A percentile compares a stretch with the other conserved stretches of the same genome.
Conservation (phyloP, 1,284 basidiomycete genomes). For the Tylopilus sp. region DNA sequence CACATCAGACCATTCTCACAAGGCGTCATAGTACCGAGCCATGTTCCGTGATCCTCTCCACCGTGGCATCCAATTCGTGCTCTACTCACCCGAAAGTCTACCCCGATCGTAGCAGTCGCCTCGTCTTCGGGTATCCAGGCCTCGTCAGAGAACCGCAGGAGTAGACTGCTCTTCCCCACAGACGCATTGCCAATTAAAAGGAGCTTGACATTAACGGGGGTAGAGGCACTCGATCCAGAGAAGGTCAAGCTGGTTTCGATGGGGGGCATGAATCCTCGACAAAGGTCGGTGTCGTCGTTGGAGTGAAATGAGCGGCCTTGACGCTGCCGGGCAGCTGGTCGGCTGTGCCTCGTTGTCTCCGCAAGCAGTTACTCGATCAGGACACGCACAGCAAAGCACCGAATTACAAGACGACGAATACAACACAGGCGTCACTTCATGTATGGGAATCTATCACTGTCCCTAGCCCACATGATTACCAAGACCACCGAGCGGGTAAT, state of each 20-base stretch:
- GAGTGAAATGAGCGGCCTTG: conserved; percentile 1
- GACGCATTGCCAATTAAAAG: conserved; percentile 85
- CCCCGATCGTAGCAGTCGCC: conserved; percentile 90
- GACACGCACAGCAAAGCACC: background rate
- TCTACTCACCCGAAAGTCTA: conserved; percentile 74
- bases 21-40: background rate
- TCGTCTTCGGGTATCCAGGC: conserved; percentile 96
- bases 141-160: conserved; percentile 94
- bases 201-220: conserved; percentile 52
- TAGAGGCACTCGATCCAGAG: conserved; percentile 9
- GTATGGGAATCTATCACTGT: conserved; percentile 13
- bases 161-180: conserved; percentile 87
- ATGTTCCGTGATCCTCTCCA: background rate
- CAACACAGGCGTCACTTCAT: conserved; percentile 5
- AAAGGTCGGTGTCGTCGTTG: conserved; percentile 8
- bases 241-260: conserved; percentile 13
- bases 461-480: background rate
- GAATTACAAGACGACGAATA: conserved; percentile 11
- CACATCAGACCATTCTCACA: background rate
- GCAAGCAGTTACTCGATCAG: conserved; percentile 21
- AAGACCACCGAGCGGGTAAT: background rate
- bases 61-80: no score
- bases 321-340: conserved; percentile 2
- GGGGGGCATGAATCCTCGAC: conserved; percentile 18
- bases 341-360: conserved; percentile 21